Evolutionary conservation across 768 basidiomycete genomes (phyloP).

Genomic region (Suillus alpinus): DNA sequence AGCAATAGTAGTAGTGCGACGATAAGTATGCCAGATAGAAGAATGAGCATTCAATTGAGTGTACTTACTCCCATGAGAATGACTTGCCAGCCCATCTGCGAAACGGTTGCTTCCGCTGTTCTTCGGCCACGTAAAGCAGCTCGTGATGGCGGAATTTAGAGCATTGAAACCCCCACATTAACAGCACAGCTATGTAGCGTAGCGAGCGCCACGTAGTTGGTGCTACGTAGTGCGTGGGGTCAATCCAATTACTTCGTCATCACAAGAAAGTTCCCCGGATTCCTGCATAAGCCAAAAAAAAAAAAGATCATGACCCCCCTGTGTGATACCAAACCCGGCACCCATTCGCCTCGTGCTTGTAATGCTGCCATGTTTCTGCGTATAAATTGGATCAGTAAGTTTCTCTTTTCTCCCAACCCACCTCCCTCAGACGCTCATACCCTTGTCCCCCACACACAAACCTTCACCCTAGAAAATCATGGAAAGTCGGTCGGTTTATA

Average conservation of each 20-base stretch:
- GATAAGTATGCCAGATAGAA: background rate
- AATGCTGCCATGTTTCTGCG: background rate
- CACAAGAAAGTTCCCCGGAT: background rate
- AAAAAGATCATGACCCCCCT: background rate
- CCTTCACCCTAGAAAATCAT: conserved; percentile 9
- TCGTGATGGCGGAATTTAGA: too few relatives aligned
- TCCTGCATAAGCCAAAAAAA: background rate
- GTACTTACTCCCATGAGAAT: background rate
- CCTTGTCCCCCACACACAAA: background rate
- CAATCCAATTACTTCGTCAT: background rate
- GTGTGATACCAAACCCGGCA: background rate
- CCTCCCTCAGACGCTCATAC: background rate
- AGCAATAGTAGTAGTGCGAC: background rate
- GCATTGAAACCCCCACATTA: background rate
- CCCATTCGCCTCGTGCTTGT: background rate
- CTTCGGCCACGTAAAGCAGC: background rate
- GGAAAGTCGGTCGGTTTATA: conserved; percentile 4
- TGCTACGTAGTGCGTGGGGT: background rate
- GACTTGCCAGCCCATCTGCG: background rate
- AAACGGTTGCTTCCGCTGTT: background rate
- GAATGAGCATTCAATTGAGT: background rate
- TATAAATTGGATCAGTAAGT: background rate
- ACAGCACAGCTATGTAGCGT: too few relatives aligned
- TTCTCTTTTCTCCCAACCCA: background rate
- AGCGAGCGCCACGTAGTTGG: background rate